Conservation (phyloP, 177 flowering plant genomes). For the Vitis hybrid region DNA sequence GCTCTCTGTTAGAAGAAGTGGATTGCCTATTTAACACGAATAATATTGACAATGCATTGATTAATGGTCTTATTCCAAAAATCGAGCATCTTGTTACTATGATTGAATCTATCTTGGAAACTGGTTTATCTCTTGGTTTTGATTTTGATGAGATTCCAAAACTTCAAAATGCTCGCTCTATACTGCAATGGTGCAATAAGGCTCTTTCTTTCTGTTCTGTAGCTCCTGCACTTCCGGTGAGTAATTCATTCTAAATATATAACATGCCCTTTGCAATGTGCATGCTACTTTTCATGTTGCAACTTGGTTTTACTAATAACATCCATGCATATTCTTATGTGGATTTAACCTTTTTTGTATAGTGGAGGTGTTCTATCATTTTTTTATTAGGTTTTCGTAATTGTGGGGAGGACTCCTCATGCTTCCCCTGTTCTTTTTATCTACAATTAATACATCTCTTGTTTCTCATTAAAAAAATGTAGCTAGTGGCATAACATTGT, state of each 20-base stretch:
- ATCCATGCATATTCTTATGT: too few species aligned
- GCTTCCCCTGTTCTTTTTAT: too few species aligned
- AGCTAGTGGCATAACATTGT: too few species aligned
- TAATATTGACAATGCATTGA: slow-evolving; percentile 20
- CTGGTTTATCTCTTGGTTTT: slow-evolving; percentile 57
- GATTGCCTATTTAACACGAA: slow-evolving; percentile 29
- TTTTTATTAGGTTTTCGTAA: too few species aligned
- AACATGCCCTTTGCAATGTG: not conserved
- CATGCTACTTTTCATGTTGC: too few species aligned
- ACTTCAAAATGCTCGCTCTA: slow-evolving; percentile 51
- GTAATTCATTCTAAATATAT: slow-evolving; percentile 8
- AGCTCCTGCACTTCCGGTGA: slow-evolving; percentile 61
- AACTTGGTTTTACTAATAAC: too few species aligned
- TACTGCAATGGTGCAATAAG: slow-evolving; percentile 63
- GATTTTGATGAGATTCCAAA: slow-evolving; percentile 53
- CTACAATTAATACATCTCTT: too few species aligned
- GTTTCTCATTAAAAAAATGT: too few species aligned
- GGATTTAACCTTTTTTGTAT: too few species aligned
- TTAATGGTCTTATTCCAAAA: slow-evolving; percentile 25
- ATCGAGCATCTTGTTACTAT: slow-evolving; percentile 34
- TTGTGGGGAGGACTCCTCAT: too few species aligned
- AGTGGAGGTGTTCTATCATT: too few species aligned
- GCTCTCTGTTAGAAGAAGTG: slow-evolving; percentile 44
- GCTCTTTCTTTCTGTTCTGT: slow-evolving; percentile 45
- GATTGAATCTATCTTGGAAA: slow-evolving; percentile 29